A percentile compares a stretch with the other conserved stretches of the same genome.
Evolutionary conservation across 75 land plant genomes (phyloP).

Genomic region (Cupressus sempervirens): DNA sequence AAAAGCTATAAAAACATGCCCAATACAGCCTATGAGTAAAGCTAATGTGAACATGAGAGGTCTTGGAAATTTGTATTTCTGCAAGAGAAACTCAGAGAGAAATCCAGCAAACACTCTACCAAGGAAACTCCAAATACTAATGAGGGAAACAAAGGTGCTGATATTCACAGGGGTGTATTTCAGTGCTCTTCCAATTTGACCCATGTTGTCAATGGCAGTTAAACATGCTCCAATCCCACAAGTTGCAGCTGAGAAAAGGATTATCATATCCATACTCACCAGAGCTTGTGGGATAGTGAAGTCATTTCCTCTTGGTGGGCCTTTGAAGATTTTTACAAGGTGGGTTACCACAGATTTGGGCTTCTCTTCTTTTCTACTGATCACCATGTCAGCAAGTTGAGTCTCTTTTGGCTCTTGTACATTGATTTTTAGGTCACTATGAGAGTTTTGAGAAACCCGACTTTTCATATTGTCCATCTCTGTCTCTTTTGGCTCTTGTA

Average conservation of each 20-base stretch:
- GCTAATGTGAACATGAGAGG: background rate
- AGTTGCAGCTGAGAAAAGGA: constrained; percentile 40
- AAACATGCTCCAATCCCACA: constrained; percentile 55
- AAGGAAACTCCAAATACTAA: constrained; percentile 73
- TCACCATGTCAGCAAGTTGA: too few species aligned
- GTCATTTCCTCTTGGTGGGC: constrained; percentile 58
- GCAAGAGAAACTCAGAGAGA: constrained; percentile 32
- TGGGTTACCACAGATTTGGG: background rate
- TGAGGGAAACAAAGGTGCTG: constrained; percentile 60
- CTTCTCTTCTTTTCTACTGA: background rate
- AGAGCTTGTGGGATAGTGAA: constrained; percentile 64
- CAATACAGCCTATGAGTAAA: background rate
- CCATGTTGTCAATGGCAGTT: constrained; percentile 71
- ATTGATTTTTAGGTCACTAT: background rate
- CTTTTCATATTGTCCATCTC: constrained; percentile 23
- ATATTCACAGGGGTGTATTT: constrained; percentile 36
- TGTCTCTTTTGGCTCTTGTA: constrained; percentile 9
- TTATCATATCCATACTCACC: constrained; percentile 50
- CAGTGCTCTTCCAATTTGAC: constrained; percentile 63
- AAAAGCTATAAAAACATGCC: background rate
- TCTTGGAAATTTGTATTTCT: background rate
- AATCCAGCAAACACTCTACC: constrained; percentile 60
- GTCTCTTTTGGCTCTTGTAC: background rate
- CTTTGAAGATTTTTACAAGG: constrained; percentile 2
- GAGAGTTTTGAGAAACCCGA: too few species aligned